phyloP scores from a whole-genome alignment of 2,329 filamentous ascomycete genomes.

The Sphaceloma murrayae region DNA sequence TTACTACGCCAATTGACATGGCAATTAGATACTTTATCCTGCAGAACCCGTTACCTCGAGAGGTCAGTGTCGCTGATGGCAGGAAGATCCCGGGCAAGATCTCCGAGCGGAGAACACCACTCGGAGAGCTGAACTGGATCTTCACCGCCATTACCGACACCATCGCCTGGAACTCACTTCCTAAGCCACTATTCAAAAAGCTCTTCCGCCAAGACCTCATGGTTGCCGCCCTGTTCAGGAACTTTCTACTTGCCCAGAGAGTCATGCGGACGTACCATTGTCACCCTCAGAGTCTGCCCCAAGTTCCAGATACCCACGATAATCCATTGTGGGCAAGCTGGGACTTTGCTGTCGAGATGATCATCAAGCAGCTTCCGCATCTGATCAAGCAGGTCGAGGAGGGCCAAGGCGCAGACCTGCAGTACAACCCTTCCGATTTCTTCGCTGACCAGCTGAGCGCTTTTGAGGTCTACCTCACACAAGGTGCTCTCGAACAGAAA shows the following conservation, averaged over 20 bases:
- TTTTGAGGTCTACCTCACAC: constrained; percentile 87
- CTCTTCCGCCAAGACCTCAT: constrained; percentile 96
- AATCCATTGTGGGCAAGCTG: constrained; percentile 95
- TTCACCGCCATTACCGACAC: constrained; percentile 98
- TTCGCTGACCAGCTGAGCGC: constrained; percentile 95
- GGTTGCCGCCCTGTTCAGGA: constrained; percentile 95
- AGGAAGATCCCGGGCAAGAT: constrained; percentile 83
- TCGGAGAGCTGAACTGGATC: constrained; percentile 98
- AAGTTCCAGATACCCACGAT: constrained; percentile 87
- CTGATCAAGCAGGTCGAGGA: constrained; percentile 68
- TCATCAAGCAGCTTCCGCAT: constrained; percentile 77
- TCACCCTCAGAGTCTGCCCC: constrained; percentile 82
- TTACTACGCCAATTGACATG: constrained; percentile 97
- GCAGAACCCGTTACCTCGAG: constrained; percentile 62
- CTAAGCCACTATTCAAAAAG: constrained; percentile 85
- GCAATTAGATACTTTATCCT: constrained; percentile 92
- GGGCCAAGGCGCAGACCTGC: constrained; percentile 63
- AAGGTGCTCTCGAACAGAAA: constrained; percentile 73
- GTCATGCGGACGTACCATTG: constrained; percentile 97
- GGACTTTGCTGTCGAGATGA: constrained; percentile 95
- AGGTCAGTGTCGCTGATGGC: constrained; percentile 68
- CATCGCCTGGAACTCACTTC: constrained; percentile 93
- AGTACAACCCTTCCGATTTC: constrained; percentile 90
- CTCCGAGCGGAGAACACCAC: constrained; percentile 82
- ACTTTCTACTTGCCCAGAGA: constrained; percentile 87